Percentiles rank a stretch among this genome's conserved stretches.
These are phyloP conservation scores for Curvularia sp. DNA, from an alignment of 2,329 filamentous ascomycete genomes.

Conservation along the genomic window DNA sequence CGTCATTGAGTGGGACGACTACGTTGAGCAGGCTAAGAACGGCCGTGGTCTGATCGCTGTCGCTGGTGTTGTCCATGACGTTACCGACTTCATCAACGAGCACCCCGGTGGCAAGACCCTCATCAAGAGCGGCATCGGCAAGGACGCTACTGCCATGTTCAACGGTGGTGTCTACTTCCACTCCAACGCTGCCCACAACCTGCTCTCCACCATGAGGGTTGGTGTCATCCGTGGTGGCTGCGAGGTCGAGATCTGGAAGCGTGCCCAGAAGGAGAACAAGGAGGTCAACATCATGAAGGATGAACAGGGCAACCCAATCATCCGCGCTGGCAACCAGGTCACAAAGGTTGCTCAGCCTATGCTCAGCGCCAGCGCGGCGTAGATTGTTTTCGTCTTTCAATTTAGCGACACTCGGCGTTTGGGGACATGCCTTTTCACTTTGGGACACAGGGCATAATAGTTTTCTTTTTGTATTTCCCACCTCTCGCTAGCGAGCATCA, in stretches of 20 bases:
- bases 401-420: constrained; percentile 46
- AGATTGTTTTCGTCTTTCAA: constrained; percentile 30
- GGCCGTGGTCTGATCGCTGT: constrained; percentile 52
- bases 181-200: constrained; percentile 53
- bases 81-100: constrained; percentile 53
- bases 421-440: constrained; percentile 29
- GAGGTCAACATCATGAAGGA: constrained; percentile 82
- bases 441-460: constrained; percentile 29
- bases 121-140: constrained; percentile 52
- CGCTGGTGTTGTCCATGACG: constrained; percentile 53
- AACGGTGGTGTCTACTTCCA: constrained; percentile 55
- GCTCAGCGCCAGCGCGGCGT: constrained; percentile 84
- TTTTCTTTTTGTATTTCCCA: constrained; percentile 31
- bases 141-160: constrained; percentile 55
- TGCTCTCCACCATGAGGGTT: constrained; percentile 28
- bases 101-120: constrained; percentile 54
- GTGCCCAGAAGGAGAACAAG: constrained; percentile 62
- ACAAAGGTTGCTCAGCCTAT: constrained; percentile 83
- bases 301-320: constrained; percentile 78
- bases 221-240: constrained; percentile 54
- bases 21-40: constrained; percentile 53
- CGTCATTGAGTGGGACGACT: constrained; percentile 55
- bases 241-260: constrained; percentile 56
- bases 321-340: constrained; percentile 83
- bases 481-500: constrained; percentile 39